Evolutionary conservation across 306 rosid species (phyloP).

Genomic region (Rosa persica): DNA sequence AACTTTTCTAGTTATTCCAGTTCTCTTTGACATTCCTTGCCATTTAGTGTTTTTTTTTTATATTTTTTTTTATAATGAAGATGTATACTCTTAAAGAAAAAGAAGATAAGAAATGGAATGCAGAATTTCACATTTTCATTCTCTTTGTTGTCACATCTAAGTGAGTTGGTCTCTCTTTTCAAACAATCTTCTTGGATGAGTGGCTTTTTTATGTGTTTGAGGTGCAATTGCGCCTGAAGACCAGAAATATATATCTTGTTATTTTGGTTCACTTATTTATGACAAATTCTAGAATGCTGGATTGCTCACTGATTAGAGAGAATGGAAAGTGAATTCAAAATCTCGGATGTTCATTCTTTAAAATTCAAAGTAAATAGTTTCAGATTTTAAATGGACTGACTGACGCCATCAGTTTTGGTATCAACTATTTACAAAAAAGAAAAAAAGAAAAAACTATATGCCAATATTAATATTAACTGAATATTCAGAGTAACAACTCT

Average conservation of each 20-base stretch:
- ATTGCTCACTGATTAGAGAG: constrained; percentile 13
- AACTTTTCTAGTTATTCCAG: constrained; percentile 4
- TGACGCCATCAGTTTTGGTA: neutral
- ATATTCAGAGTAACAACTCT: constrained; percentile 13
- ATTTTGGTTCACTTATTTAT: constrained; percentile 14
- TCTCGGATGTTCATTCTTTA: neutral
- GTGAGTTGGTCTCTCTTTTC: neutral
- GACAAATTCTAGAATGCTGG: constrained; percentile 6
- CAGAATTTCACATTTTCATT: constrained; percentile 4
- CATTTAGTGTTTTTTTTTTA: neutral
- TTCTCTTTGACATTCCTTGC: constrained; percentile 3
- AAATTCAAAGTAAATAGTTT: neutral
- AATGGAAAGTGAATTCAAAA: neutral
- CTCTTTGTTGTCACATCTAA: neutral
- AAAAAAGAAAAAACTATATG: neutral
- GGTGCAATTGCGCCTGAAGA: constrained; percentile 3
- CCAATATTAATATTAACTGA: neutral
- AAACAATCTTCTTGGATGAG: neutral
- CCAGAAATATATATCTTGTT: constrained; percentile 22
- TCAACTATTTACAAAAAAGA: neutral
- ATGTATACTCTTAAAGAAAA: neutral
- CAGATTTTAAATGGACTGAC: neutral
- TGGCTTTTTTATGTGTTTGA: neutral
- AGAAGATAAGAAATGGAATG: neutral
- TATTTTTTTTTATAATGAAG: neutral